These are phyloP conservation scores for Aspergillus puulaauensis DNA, from an alignment of 2,329 filamentous ascomycete species.

Conservation along the genomic window DNA sequence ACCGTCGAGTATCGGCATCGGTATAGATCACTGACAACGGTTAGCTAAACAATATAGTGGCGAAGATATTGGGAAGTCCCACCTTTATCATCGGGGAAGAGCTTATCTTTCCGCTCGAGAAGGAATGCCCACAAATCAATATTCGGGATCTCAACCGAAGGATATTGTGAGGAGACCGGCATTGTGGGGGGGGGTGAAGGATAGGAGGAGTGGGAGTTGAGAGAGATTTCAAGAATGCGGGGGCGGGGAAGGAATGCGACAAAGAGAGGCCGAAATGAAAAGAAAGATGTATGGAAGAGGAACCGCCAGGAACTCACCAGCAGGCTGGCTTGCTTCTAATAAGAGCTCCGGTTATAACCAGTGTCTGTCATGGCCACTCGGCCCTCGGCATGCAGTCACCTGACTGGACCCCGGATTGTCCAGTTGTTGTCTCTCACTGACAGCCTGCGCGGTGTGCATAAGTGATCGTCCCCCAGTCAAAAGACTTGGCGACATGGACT, in stretches of 20 bases:
- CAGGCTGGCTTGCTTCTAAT: neutral
- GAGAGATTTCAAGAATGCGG: neutral
- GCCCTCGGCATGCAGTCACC: constrained; percentile 9
- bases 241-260: neutral
- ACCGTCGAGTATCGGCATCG: constrained; percentile 67
- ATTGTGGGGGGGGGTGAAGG: constrained; percentile 48
- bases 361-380: neutral
- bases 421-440: too few species aligned
- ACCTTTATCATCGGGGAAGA: constrained; percentile 74
- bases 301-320: too few species aligned
- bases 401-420: constrained; percentile 9
- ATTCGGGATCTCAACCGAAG: constrained; percentile 67
- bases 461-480: neutral
- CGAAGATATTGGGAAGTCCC: constrained; percentile 18
- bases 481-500: too few species aligned
- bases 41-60: constrained; percentile 8
- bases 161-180: constrained; percentile 69
- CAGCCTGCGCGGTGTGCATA: neutral
- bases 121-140: constrained; percentile 77
- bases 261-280: neutral
- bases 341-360: neutral
- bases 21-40: constrained; percentile 67
- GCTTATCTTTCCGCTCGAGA: constrained; percentile 66
- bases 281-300: neutral
- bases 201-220: constrained; percentile 1